Evolutionary conservation across 2,329 filamentous ascomycete species (phyloP).

Genomic region (Mycocentrospora acerina): DNA sequence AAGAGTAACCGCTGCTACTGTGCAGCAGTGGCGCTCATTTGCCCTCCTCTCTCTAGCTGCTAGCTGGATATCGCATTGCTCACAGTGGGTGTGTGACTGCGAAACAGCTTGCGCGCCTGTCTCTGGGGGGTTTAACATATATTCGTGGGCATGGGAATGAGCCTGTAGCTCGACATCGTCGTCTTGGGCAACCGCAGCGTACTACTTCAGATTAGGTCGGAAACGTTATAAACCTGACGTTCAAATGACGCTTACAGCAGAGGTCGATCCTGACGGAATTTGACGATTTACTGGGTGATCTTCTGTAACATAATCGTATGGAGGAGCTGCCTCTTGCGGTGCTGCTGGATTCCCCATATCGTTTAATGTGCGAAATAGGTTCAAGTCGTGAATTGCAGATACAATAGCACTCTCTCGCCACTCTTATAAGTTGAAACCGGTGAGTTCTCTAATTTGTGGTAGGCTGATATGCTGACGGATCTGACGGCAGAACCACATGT

Average conservation of each 20-base stretch:
- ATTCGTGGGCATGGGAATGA: constrained; percentile 4
- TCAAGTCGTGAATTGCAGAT: too few relatives aligned
- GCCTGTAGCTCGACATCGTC: constrained; percentile 27
- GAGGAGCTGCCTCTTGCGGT: constrained; percentile 24
- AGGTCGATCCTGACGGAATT: constrained; percentile 18
- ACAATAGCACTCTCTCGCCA: too few relatives aligned
- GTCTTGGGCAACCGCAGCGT: constrained; percentile 25
- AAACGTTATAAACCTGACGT: not conserved
- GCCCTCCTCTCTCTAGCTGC: constrained; percentile 20
- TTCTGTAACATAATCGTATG: constrained; percentile 30
- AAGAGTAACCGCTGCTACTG: constrained; percentile 25
- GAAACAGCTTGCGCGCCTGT: constrained; percentile 23
- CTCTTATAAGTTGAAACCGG: too few relatives aligned
- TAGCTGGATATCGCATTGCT: constrained; percentile 26
- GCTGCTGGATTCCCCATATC: too few relatives aligned
- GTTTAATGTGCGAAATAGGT: too few relatives aligned
- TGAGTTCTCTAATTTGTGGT: too few relatives aligned
- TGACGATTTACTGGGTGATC: constrained; percentile 24
- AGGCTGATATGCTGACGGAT: constrained; percentile 1
- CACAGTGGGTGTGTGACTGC: constrained; percentile 27
- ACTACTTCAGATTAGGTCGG: constrained; percentile 12
- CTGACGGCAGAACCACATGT: not conserved
- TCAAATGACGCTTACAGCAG: constrained; percentile 10
- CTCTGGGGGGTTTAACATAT: constrained; percentile 10
- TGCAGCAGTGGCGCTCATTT: constrained; percentile 24